A percentile compares a stretch with the other conserved stretches of the same genome.
These are phyloP conservation scores for Zygoascus flipseniorum DNA, from an alignment of 805 yeast species.

Conservation along the genomic window DNA sequence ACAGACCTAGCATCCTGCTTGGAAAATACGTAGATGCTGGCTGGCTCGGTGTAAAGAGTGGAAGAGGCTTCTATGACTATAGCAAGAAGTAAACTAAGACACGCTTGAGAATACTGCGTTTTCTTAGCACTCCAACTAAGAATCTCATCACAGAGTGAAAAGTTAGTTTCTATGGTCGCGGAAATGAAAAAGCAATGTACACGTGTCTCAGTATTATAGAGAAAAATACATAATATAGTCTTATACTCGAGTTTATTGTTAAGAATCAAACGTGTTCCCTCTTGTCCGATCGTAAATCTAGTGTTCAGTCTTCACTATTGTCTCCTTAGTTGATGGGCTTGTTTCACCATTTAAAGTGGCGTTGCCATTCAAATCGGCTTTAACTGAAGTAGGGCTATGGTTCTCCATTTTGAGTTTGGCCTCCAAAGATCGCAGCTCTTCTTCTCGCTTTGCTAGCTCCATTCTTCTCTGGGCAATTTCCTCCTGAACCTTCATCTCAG, in stretches of 20 bases:
- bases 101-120: not conserved
- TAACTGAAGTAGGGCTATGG: not conserved
- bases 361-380: not conserved
- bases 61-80: constrained; percentile 36
- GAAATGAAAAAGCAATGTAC: not conserved
- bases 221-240: not conserved
- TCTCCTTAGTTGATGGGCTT: not conserved
- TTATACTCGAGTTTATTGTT: not conserved
- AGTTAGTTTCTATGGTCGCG: too few species aligned
- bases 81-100: not conserved
- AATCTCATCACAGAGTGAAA: too few species aligned
- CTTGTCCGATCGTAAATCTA: not conserved
- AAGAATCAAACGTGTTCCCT: too few species aligned
- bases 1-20: constrained; percentile 33
- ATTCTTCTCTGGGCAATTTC: constrained; percentile 73
- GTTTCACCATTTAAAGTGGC: not conserved
- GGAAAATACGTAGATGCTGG: constrained; percentile 35
- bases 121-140: too few species aligned
- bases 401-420: constrained; percentile 21
- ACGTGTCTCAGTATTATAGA: not conserved
- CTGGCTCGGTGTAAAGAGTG: constrained; percentile 33
- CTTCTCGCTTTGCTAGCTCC: constrained; percentile 77
- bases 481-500: constrained; percentile 79
- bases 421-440: constrained; percentile 75
- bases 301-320: not conserved